Base-by-base conservation (phyloP, 805 yeast genomes). In the Metschnikowia gruessii region DNA sequence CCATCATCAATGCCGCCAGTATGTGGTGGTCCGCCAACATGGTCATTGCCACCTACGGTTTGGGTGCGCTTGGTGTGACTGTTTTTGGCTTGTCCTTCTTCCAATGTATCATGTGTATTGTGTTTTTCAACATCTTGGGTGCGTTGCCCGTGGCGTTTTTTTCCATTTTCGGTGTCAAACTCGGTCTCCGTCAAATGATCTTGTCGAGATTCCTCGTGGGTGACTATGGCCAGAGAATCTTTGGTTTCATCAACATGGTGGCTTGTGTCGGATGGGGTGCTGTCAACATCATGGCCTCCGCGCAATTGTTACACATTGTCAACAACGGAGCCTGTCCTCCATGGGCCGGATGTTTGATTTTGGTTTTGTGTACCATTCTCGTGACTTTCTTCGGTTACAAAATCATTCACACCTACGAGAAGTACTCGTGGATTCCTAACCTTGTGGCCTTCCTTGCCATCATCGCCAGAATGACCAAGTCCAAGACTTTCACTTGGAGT, bases 251-350 rank as follows among this genome's bases (percentile, higher is more conserved):
- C 63, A 89, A 90, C 62, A 78, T 82, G 59, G 66, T 91, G 52
- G 91, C 96, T 22, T 87, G 96, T 77, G 80, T 90, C 46, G 97
- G 97, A 58, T 91, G 97, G 97, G 87, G 94, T 67, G 88, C 96
- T 9, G 92, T 89, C 40, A 91, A 91, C 68, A 87, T 87, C 51
- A 86, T 90, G 80, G 85, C 90, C 26, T 82, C 94, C 30, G 96
- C 96, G 19, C 94, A 88, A 65, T 70, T 90, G 53, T 72, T 90
- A 49, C 82, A 84, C 68, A 80, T 85, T 61, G 84, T 91, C 50
- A 88, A 88, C 72, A 70, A 73, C 51, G 74, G 72, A 32, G 70
- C 70, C 22, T 71, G 85, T 55, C 97, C 97, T 34, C 86, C 92
- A 32, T 87, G 95, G 94, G 97, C 89, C 32, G 97, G 94, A 30